phyloP scores from a whole-genome alignment of 1,284 basidiomycete species.

The Naganishia sp. region DNA sequence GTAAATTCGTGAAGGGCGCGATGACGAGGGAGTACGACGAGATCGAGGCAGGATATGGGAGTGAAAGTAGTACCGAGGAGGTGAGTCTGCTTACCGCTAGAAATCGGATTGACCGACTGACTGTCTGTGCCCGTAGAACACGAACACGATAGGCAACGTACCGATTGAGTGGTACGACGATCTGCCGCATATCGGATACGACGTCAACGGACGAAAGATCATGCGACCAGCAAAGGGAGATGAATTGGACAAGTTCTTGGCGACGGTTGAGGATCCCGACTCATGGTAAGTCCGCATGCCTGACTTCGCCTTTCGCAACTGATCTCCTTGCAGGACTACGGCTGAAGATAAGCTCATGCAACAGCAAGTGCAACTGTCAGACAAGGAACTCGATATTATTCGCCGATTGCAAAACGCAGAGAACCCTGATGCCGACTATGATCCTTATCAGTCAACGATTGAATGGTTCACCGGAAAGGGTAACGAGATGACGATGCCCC shows the following conservation, averaged over 20 bases:
- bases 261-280: slow-evolving; percentile 87
- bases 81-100: slow-evolving; percentile 58
- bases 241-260: slow-evolving; percentile 95
- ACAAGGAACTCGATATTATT: slow-evolving; percentile 95
- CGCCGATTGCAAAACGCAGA: slow-evolving; percentile 84
- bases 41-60: slow-evolving; percentile 95
- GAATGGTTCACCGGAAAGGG: slow-evolving; percentile 98
- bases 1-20: slow-evolving; percentile 70
- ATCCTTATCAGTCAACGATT: slow-evolving; percentile 88
- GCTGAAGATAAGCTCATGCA: slow-evolving; percentile 89
- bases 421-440: slow-evolving; percentile 84
- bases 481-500: slow-evolving; percentile 88
- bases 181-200: slow-evolving; percentile 97
- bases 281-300: slow-evolving; percentile 66
- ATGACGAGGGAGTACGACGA: slow-evolving; percentile 88
- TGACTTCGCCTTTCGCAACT: background rate
- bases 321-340: slow-evolving; percentile 66
- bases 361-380: slow-evolving; percentile 79
- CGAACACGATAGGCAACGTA: slow-evolving; percentile 91
- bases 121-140: slow-evolving; percentile 60
- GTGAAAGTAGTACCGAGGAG: slow-evolving; percentile 95
- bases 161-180: slow-evolving; percentile 99
- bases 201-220: slow-evolving; percentile 91
- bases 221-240: slow-evolving; percentile 93
- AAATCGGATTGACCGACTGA: background rate